Evolutionary conservation across 768 basidiomycete genomes (phyloP), one percentile per base, ranked within the genome.

Genomic region (Hirschioporus abietinus): DNA sequence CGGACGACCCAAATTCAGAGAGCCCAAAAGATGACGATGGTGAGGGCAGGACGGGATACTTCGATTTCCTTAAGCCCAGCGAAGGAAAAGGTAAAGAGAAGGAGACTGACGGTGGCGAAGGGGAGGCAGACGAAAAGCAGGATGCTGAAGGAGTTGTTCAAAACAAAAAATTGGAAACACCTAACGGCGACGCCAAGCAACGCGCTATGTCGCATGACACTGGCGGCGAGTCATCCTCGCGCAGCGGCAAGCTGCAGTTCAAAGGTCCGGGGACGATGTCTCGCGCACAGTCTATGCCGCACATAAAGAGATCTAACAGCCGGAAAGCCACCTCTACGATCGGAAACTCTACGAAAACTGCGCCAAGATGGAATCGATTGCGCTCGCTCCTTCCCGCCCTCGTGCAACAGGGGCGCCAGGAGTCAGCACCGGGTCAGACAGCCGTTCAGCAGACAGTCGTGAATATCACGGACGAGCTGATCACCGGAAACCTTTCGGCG

Each of bases 401-500:
- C 63, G 79, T 77, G 52, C 70, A 70, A 72, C 71, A 79, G 74
- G 58, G 78, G 74, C 59, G 76, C 75, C 60, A 75, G 74, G 20
- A 69, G 70, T 26, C 66, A 17, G 72, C 71, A 36, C 73, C 78
- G 7, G 78, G 79, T 1, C 82, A 84, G 26, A 84, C 88, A 7
- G 79, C 80, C 26, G 81, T 88, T 26, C 76, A 84, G 0, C 78
- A 85, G 0, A 75, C 80, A 2, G 75, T 81, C 5, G 89, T 93
- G 35, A 91, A 91, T 71, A 89, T 94, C 64, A 90, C 85, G 6
- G 91, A 94, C 69, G 93, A 94, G 70, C 85, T 94, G 60, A 89
- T 92, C 17, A 83, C 87, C 1, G 90, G 92, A 5, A 90, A 92
- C 20, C 84, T 96, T 7, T 90, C 91, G 0, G 84, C 88, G 18